Evolutionary conservation across 441 rosid genomes (phyloP), one percentile per base, ranked within the genome.

Genomic region (Capsella rubella): DNA sequence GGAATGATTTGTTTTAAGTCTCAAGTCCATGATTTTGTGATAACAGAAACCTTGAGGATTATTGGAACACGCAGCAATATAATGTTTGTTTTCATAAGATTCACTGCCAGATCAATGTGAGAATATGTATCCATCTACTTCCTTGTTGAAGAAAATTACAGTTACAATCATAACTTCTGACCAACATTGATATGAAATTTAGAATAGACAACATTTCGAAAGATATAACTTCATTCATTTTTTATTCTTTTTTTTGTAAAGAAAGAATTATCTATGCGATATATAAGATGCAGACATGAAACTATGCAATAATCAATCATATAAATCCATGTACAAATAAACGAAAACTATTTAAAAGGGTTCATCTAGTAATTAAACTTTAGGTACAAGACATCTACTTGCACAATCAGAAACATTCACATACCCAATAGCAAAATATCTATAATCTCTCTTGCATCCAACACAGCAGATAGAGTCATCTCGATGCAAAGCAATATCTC

Each of bases 341-440:
- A 68, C 4, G 51, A 61, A 53, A 74, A 66, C 52, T 75, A 69
- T 69, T 52, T 35, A 3, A 61, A 40, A 56, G 32, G 70, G 35
- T 10, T 54, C 46, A 6, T 47, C 56, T 75, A 52, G 42, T 52
- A 68, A 21, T 21, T 21, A 21, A 18, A 18, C n/a, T 70, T 11
- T 64, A 76, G 49, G 80, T 57, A 57, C 56, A 70, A 70, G 79
- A 61, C 7, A 42, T 39, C 61, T 49, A 74, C 72, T 74, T 49
- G 78, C 73, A 67, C 68, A 27, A 64, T 47, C 42, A 67, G 14
- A 52, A 52, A 60, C 79, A 69, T 61, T 53, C 64, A 61, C 69
- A 68, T 68, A 60, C 46, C 64, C 35, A 53, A 47, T 45, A 61
- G 18, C 74, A 68, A 61, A 75, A 53, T 75, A 60, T 68, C 68